phyloP scores from a whole-genome alignment of 2,329 filamentous ascomycete species.

The Beauveria bassiana region DNA sequence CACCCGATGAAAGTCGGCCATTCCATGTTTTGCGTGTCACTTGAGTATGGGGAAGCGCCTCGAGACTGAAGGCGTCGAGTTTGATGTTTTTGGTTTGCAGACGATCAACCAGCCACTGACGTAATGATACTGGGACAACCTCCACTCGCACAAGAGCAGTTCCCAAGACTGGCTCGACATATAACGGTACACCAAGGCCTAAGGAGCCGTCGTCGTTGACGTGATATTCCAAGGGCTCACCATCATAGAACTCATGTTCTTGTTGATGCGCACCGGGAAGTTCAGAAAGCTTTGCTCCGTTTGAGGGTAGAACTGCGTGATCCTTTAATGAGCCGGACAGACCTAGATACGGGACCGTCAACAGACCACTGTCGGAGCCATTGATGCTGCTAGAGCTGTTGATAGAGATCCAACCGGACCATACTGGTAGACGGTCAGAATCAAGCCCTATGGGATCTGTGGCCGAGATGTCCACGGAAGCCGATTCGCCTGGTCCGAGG shows the following conservation, averaged over 20 bases:
- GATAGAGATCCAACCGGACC: neutral
- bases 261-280: fast-evolving
- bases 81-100: neutral
- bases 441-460: neutral
- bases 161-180: neutral
- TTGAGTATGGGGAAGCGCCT: neutral
- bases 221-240: neutral
- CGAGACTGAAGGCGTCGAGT: neutral
- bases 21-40: neutral
- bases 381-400: neutral
- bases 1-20: neutral
- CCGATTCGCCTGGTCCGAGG: neutral
- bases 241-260: neutral
- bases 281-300: neutral
- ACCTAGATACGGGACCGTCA: neutral
- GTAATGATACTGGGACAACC: neutral
- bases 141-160: neutral
- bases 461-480: neutral
- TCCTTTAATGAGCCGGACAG: neutral
- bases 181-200: neutral
- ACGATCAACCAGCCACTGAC: neutral
- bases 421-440: neutral
- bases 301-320: neutral
- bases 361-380: neutral
- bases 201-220: neutral